Percentiles rank a stretch among this genome's conserved stretches.
These are phyloP conservation scores for Syzygium malaccense DNA, from an alignment of 441 rosid genomes.

Conservation along the genomic window DNA sequence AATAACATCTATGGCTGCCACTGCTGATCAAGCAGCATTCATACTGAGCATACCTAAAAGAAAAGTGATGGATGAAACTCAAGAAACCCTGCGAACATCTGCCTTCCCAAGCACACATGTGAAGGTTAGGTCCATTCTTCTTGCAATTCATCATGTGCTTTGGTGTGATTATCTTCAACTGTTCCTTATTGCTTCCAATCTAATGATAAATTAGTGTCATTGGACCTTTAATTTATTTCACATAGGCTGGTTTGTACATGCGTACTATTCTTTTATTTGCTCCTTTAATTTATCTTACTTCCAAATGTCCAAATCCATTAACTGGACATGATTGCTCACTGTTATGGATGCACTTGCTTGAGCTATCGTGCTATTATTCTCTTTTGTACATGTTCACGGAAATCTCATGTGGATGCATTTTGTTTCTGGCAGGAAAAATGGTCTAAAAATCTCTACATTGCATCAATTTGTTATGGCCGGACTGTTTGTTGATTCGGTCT, in stretches of 20 bases:
- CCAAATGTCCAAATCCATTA: background rate
- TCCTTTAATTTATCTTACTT: background rate
- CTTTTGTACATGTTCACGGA: background rate
- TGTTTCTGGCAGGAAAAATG: conserved; percentile 11
- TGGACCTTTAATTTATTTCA: background rate
- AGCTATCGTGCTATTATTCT: background rate
- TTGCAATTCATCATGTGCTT: background rate
- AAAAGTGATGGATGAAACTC: conserved; percentile 15
- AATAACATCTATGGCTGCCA: conserved; percentile 15
- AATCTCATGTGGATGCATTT: background rate
- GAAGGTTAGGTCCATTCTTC: background rate
- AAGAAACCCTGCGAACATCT: conserved; percentile 14
- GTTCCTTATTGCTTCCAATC: background rate
- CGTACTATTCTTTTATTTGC: background rate
- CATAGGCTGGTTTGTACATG: background rate
- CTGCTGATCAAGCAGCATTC: conserved; percentile 13
- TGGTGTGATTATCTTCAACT: background rate
- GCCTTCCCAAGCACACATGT: conserved; percentile 15
- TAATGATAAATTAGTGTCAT: background rate
- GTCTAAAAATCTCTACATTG: conserved; percentile 16
- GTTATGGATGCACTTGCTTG: background rate
- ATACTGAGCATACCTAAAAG: conserved; percentile 15
- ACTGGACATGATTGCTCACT: background rate
- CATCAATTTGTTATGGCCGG: conserved; percentile 12
- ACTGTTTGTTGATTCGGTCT: conserved; percentile 8